Evolutionary conservation across 345 rosid species (phyloP).

Genomic region (Psidium friedrichsthalianum): DNA sequence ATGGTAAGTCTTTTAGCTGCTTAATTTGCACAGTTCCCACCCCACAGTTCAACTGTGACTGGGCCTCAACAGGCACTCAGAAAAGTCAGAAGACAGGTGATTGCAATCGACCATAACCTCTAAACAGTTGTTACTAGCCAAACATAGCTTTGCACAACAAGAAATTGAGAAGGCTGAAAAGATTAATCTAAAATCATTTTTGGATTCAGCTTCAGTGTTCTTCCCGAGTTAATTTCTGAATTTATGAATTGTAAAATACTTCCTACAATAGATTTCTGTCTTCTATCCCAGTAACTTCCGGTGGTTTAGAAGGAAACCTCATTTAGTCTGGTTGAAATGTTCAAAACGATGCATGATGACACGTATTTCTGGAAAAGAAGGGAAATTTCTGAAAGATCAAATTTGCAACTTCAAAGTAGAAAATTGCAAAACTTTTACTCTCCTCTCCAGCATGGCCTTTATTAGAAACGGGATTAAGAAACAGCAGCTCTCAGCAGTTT

Average conservation of each 20-base stretch:
- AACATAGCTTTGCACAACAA: neutral
- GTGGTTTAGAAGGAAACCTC: neutral
- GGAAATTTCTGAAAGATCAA: neutral
- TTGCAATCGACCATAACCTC: neutral
- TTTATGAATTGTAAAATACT: neutral
- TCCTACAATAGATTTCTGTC: neutral
- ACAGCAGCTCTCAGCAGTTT: neutral
- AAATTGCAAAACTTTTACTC: neutral
- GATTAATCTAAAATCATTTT: neutral
- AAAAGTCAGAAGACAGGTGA: neutral
- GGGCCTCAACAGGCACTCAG: neutral
- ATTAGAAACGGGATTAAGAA: neutral
- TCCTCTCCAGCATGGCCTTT: neutral
- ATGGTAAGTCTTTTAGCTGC: neutral
- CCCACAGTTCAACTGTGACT: neutral
- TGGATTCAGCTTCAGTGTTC: neutral
- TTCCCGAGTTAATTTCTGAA: neutral
- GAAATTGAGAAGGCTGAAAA: neutral
- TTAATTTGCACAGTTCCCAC: neutral
- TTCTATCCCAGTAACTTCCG: neutral
- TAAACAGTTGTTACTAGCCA: neutral
- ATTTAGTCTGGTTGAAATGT: neutral
- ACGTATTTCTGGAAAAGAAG: neutral
- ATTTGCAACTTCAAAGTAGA: neutral
- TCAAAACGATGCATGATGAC: neutral